A percentile compares a stretch with the other conserved stretches of the same genome.
phyloP scores from a whole-genome alignment of 2,329 filamentous ascomycete species.

The Paracoccidioides lutzii region DNA sequence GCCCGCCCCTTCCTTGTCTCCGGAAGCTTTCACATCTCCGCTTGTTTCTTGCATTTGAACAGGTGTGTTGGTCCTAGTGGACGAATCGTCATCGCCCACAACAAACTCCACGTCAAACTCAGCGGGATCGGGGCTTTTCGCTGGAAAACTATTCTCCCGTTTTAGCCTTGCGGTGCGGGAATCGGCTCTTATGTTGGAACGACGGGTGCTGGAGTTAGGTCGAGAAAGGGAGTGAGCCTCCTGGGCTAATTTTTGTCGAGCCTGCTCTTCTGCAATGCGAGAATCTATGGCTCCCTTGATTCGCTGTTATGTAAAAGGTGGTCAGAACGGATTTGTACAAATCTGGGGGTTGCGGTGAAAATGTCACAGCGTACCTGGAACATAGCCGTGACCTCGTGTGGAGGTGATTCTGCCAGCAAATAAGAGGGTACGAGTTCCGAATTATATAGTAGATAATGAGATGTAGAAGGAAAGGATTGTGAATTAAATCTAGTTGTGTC shows the following conservation, averaged over 20 bases:
- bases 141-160: slow-evolving; percentile 28
- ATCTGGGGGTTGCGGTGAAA: not conserved
- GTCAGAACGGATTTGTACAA: not conserved
- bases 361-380: slow-evolving; percentile 18
- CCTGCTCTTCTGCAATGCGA: slow-evolving; percentile 83
- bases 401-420: not conserved
- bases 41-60: slow-evolving; percentile 30
- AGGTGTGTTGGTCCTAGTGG: slow-evolving; percentile 50
- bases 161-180: slow-evolving; percentile 21
- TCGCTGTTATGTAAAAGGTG: slow-evolving; percentile 40
- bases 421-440: not conserved
- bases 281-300: slow-evolving; percentile 75
- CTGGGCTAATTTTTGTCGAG: slow-evolving; percentile 50
- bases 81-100: slow-evolving; percentile 67
- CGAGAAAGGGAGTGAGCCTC: slow-evolving; percentile 27
- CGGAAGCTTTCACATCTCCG: slow-evolving; percentile 15
- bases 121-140: slow-evolving; percentile 62
- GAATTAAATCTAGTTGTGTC: not conserved
- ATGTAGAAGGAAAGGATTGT: not conserved
- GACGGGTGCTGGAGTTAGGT: slow-evolving; percentile 28
- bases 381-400: slow-evolving; percentile 12
- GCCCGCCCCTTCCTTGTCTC: slow-evolving; percentile 10
- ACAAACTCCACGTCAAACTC: slow-evolving; percentile 80
- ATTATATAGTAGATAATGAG: not conserved
- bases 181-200: slow-evolving; percentile 7